phyloP scores from a whole-genome alignment of 441 rosid species.

The Pelargonium fulgidum region DNA sequence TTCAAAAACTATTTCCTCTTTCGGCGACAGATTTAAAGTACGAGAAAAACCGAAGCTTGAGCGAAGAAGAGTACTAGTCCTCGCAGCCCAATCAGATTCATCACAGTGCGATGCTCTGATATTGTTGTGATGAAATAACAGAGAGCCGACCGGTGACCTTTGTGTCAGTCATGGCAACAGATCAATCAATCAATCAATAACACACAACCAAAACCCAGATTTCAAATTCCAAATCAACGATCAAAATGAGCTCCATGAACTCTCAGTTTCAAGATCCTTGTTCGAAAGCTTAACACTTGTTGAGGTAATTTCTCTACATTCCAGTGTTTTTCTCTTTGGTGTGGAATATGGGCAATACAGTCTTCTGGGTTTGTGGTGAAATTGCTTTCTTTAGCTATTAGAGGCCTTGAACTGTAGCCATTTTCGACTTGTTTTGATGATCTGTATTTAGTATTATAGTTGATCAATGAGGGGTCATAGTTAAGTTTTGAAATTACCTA shows the following conservation, averaged over 20 bases:
- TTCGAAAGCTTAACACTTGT: background rate
- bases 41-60: background rate
- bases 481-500: background rate
- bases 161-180: background rate
- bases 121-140: background rate
- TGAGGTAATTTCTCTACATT: constrained; percentile 4
- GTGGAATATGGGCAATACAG: background rate
- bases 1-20: background rate
- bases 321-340: background rate
- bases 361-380: constrained; percentile 6
- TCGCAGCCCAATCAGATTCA: no score
- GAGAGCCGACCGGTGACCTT: background rate
- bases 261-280: constrained; percentile 6
- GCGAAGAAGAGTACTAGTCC: background rate
- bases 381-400: background rate
- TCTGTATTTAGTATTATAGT: background rate
- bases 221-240: background rate
- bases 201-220: background rate
- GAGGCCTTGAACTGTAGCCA: constrained; percentile 1
- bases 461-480: background rate
- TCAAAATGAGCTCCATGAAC: background rate
- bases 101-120: background rate
- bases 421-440: background rate
- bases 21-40: background rate
- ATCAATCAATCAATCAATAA: background rate